Conservation (phyloP, 2,329 filamentous ascomycete species). For the Tympanopsis confertula region DNA sequence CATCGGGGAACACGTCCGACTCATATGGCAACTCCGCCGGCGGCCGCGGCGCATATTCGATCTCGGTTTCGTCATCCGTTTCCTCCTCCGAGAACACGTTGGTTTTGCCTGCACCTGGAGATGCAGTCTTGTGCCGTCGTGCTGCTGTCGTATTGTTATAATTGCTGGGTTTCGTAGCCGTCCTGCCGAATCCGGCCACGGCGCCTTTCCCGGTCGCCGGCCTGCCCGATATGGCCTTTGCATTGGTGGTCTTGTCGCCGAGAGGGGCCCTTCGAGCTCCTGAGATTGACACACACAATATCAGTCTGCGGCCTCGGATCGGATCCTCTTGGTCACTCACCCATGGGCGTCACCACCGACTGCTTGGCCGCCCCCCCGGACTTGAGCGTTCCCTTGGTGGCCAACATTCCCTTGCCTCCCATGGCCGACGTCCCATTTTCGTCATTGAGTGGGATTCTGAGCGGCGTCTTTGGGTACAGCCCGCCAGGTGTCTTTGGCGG, state of each 20-base stretch:
- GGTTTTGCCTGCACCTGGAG: conserved; percentile 21
- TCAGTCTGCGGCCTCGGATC: background rate
- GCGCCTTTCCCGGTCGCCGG: conserved; percentile 51
- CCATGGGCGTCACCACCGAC: conserved; percentile 68
- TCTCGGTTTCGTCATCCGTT: conserved; percentile 51
- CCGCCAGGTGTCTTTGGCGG: conserved; percentile 69
- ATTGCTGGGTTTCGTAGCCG: conserved; percentile 45
- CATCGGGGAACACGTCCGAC: conserved; percentile 55
- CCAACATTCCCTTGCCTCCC: conserved; percentile 45
- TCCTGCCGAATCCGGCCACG: conserved; percentile 49
- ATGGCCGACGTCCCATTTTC: conserved; percentile 62
- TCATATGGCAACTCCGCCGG: conserved; percentile 55
- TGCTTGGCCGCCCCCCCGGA: conserved; percentile 39
- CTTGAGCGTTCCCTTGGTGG: conserved; percentile 34
- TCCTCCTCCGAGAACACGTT: conserved; percentile 41
- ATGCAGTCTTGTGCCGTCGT: conserved; percentile 35
- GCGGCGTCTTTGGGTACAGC: conserved; percentile 70
- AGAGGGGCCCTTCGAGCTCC: conserved; percentile 49
- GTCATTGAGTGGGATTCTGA: conserved; percentile 67
- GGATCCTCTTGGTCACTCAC: conserved; percentile 35
- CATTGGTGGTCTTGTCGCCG: conserved; percentile 93
- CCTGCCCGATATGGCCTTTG: conserved; percentile 61
- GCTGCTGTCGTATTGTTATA: conserved; percentile 46
- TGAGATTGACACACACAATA: background rate
- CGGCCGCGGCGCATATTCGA: conserved; percentile 80